phyloP scores from a whole-genome alignment of 495 filamentous ascomycete genomes.

The Friedmanniomyces simplex region DNA sequence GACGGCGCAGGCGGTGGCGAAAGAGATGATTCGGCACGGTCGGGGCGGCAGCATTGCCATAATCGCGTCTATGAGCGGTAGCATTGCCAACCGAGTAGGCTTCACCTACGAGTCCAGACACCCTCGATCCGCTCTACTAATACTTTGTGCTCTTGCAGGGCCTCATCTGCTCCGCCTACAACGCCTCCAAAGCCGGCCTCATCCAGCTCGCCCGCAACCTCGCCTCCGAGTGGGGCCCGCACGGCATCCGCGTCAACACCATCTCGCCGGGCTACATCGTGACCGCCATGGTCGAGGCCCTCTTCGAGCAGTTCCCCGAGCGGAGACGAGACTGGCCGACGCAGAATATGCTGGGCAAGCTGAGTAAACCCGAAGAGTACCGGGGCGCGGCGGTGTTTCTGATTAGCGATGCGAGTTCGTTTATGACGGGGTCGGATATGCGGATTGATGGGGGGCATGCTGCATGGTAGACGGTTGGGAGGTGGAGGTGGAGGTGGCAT shows the following conservation, averaged over 20 bases:
- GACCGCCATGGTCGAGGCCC: conserved; percentile 75
- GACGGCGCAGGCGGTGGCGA: conserved; percentile 65
- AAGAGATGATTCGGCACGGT: conserved; percentile 58
- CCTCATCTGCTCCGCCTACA: conserved; percentile 71
- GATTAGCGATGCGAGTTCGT: conserved; percentile 74
- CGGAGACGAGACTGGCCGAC: conserved; percentile 66
- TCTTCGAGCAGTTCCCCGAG: conserved; percentile 69
- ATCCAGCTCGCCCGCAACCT: conserved; percentile 76
- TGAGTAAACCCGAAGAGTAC: conserved; percentile 75
- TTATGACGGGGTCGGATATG: conserved; percentile 48
- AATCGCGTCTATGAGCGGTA: conserved; percentile 72
- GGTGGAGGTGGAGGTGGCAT: not conserved
- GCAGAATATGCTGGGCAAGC: conserved; percentile 77
- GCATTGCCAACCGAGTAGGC: conserved; percentile 57
- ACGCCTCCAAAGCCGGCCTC: conserved; percentile 81
- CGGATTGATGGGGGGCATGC: conserved; percentile 32
- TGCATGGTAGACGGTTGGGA: conserved; percentile 24
- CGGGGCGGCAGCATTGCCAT: conserved; percentile 56
- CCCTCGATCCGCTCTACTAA: conserved; percentile 1
- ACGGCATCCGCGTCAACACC: conserved; percentile 90
- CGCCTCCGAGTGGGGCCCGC: conserved; percentile 74
- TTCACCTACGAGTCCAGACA: conserved; percentile 15
- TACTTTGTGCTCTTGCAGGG: conserved; percentile 36
- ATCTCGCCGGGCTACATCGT: conserved; percentile 93
- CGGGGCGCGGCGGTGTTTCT: conserved; percentile 51